Evolutionary conservation across 2,329 filamentous ascomycete species (phyloP).

Genomic region (Zalaria sp.): DNA sequence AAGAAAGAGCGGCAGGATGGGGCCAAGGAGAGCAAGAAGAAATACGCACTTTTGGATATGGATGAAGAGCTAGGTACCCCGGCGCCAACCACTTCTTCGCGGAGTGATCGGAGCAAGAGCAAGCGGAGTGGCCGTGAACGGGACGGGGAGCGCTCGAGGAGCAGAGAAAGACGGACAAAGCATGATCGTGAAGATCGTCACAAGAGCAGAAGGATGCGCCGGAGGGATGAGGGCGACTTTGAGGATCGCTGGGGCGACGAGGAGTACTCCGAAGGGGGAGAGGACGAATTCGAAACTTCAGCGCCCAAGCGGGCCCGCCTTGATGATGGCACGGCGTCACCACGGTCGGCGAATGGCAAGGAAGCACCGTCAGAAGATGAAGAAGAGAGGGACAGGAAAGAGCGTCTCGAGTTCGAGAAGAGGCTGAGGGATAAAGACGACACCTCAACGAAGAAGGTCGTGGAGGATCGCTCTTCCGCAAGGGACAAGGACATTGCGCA

Average conservation of each 20-base stretch:
- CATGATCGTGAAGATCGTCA: constrained; percentile 4
- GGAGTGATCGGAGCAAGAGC: constrained; percentile 8
- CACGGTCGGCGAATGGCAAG: constrained; percentile 9
- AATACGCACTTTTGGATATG: constrained; percentile 41
- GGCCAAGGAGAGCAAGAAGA: constrained; percentile 27
- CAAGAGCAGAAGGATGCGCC: constrained; percentile 32
- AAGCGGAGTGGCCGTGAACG: constrained; percentile 22
- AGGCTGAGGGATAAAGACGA: constrained; percentile 59
- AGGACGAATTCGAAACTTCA: constrained; percentile 52
- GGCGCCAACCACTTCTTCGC: constrained; percentile 8
- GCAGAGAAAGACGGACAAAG: constrained; percentile 19
- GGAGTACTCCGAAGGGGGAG: constrained; percentile 38
- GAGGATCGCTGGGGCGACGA: constrained; percentile 77
- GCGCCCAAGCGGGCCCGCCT: constrained; percentile 57
- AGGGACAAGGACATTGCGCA: constrained; percentile 39
- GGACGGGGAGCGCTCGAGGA: constrained; percentile 15
- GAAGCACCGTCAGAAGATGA: constrained; percentile 17
- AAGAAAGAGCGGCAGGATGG: constrained; percentile 13
- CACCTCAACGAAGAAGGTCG: constrained; percentile 53
- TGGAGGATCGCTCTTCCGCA: constrained; percentile 34
- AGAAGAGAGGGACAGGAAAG: constrained; percentile 50
- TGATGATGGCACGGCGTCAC: constrained; percentile 36
- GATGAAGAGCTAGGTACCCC: constrained; percentile 26
- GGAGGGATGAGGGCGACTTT: constrained; percentile 41
- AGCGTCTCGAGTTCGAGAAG: constrained; percentile 69